Conservation (phyloP, 2,329 filamentous ascomycete species). For the Trichophyton verrucosum region DNA sequence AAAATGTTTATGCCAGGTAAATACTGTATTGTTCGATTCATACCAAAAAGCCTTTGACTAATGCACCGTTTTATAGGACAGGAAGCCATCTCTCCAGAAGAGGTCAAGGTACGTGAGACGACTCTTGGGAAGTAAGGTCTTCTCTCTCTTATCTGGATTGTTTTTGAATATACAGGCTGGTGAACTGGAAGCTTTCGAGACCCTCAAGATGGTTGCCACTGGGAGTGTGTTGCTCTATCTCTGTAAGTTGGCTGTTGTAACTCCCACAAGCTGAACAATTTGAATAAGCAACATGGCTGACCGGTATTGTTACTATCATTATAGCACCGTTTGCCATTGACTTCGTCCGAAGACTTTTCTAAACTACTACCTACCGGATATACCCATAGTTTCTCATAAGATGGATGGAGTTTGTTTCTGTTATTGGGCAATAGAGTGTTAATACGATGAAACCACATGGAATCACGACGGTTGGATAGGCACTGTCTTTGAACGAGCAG, state of each 20-base stretch:
- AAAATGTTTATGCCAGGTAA: conserved; percentile 18
- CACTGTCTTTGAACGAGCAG: neutral
- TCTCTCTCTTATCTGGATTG: conserved; percentile 6
- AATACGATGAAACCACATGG: neutral
- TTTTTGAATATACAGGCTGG: conserved; percentile 25
- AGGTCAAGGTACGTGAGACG: conserved; percentile 28
- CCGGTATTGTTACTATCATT: neutral
- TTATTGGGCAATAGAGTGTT: neutral
- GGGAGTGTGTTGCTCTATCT: conserved; percentile 49
- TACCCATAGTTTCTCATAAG: neutral
- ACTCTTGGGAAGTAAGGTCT: too few relatives aligned
- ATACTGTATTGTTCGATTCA: neutral
- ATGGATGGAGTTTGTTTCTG: neutral
- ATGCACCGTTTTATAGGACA: conserved; percentile 20
- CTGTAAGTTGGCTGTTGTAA: conserved; percentile 37
- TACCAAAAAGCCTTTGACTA: neutral
- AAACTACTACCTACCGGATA: conserved; percentile 14
- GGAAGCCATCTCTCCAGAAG: conserved; percentile 36
- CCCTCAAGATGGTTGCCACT: conserved; percentile 43
- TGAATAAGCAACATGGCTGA: neutral
- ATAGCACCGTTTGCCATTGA: conserved; percentile 40
- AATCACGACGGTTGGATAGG: neutral
- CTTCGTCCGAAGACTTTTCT: conserved; percentile 37
- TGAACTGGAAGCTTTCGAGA: conserved; percentile 42
- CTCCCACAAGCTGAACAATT: neutral